phyloP scores from a whole-genome alignment of 495 filamentous ascomycete genomes.

The Lophiostoma macrostomum region DNA sequence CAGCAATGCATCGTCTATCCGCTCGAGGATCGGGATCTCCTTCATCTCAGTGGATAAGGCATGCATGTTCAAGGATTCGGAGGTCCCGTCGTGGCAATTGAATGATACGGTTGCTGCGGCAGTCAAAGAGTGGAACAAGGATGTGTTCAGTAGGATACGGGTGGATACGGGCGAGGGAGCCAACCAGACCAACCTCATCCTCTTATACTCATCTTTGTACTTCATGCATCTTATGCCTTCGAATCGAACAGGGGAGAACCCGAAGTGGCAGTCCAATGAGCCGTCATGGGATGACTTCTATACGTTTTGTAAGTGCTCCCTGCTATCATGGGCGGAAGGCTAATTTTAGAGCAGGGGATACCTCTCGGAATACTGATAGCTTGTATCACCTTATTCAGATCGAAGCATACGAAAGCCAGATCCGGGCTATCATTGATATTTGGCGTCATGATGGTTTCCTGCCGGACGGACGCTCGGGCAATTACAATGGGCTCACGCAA shows the following conservation, averaged over 20 bases:
- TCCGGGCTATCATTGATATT: conserved; percentile 36
- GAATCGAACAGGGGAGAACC: conserved; percentile 37
- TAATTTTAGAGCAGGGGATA: conserved; percentile 30
- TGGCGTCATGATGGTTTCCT: conserved; percentile 37
- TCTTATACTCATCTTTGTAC: conserved; percentile 39
- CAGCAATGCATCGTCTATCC: conserved; percentile 12
- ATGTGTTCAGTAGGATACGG: conserved; percentile 37
- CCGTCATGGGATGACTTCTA: conserved; percentile 39
- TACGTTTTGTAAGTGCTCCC: conserved; percentile 18
- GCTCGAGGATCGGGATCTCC: conserved; percentile 34
- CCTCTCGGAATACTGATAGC: conserved; percentile 33
- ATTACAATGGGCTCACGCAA: conserved; percentile 38
- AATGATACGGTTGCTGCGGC: conserved; percentile 31
- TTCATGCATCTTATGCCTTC: conserved; percentile 38
- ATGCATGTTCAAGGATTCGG: conserved; percentile 31
- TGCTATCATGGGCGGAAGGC: background rate
- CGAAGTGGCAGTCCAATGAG: conserved; percentile 33
- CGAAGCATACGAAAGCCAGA: conserved; percentile 23
- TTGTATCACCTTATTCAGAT: conserved; percentile 37
- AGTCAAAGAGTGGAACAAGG: conserved; percentile 31
- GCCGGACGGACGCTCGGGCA: conserved; percentile 34
- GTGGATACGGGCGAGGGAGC: conserved; percentile 20
- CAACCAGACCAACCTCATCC: conserved; percentile 31
- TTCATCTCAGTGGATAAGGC: conserved; percentile 37
- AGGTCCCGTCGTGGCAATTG: conserved; percentile 33